Conservation (phyloP, 768 basidiomycete species). For the Serendipita sp. region DNA sequence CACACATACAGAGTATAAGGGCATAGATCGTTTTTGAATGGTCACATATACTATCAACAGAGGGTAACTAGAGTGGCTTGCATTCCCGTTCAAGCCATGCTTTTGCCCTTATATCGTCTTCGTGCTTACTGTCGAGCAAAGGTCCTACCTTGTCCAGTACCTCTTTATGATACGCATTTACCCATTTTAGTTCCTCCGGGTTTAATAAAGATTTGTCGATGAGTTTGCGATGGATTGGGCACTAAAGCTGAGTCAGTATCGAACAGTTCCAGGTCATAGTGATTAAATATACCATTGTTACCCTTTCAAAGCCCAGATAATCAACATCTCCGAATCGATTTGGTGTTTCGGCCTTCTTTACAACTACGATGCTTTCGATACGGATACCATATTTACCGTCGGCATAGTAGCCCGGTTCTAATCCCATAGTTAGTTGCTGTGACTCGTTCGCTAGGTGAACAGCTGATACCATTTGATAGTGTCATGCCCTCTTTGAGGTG, state of each 20-base stretch:
- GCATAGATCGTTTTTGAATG: background rate
- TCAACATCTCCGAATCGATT: constrained; percentile 72
- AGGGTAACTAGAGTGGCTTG: background rate
- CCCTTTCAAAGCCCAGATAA: constrained; percentile 67
- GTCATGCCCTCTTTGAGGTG: constrained; percentile 75
- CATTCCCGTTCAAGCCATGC: constrained; percentile 22
- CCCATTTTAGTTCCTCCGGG: constrained; percentile 57
- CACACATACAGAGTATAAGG: background rate
- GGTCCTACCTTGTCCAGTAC: constrained; percentile 57
- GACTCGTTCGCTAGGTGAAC: background rate
- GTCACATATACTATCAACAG: background rate
- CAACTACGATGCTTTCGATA: constrained; percentile 78
- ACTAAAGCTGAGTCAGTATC: constrained; percentile 22
- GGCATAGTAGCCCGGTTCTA: constrained; percentile 82
- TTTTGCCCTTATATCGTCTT: constrained; percentile 25
- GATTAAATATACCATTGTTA: constrained; percentile 61
- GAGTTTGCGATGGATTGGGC: constrained; percentile 77
- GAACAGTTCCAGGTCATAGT: background rate
- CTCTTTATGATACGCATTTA: constrained; percentile 71
- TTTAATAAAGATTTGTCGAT: constrained; percentile 48
- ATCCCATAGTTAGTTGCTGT: background rate
- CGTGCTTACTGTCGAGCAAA: constrained; percentile 35
- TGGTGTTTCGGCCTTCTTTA: constrained; percentile 49
- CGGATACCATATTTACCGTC: constrained; percentile 87
- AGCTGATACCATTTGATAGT: constrained; percentile 50